Evolutionary conservation across 768 basidiomycete genomes (phyloP), one percentile per base, ranked within the genome.

Genomic region (Serendipita sp.): DNA sequence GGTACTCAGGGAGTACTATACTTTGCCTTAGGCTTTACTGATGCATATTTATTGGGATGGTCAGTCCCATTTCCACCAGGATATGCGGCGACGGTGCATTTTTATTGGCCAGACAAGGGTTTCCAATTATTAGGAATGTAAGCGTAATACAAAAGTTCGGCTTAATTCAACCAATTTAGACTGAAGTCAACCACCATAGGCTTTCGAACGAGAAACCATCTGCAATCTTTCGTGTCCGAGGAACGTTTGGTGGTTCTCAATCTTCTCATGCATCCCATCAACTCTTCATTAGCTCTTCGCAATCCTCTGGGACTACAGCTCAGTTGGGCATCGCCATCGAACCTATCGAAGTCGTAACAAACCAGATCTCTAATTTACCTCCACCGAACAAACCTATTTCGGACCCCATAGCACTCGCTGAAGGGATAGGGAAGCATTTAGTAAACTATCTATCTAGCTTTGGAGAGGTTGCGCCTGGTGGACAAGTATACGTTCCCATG

Each of bases 131-230:
- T 94, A 7, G 91, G 91, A 70, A 88, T 89, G 91, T 89, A 69
- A 70, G 88, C 75, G 32, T 65, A 24, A 24, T 44, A 15, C 18
- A 35, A 34, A 41, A 37, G 63, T 28, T 30, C 11, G 11, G n/a
- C 13, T 3, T 38, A 11, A 54, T 54, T 11, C 24, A 28, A 54
- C 53, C 24, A 24, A 24, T 24, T 24, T 24, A 24, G 24, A 24
- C 24, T 24, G 24, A 24, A 24, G 24, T 24, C 35, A 44, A 47
- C 63, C 11, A 16, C 13, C 2, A 63, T 68, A 92, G 90, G 84
- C 78, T 94, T 30, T 89, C 89, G 13, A 92, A 92, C 71, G 89
- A 91, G 37, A 92, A 92, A 71, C 90, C 90, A 0, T 90, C 89
- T 10, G 88, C 89, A 0, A 89, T 92, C 70, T 92, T 92, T 75